These are phyloP conservation scores for Penicillium tannophilum DNA, from an alignment of 495 filamentous ascomycete species.

Conservation along the genomic window DNA sequence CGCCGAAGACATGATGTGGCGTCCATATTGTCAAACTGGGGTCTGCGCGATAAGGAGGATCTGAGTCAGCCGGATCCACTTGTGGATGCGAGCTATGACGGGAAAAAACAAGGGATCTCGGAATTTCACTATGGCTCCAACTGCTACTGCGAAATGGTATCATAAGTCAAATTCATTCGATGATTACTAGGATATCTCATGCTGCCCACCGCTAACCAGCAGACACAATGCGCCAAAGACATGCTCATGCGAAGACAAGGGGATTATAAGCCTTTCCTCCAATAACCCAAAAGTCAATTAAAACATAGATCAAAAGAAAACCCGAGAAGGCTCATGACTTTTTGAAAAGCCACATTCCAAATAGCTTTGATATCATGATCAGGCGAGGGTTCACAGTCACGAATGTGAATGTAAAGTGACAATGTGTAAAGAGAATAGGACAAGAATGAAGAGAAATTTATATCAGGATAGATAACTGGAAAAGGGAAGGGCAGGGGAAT, in stretches of 20 bases:
- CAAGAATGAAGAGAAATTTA: not conserved
- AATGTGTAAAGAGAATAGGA: constrained; percentile 33
- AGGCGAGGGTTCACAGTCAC: not conserved
- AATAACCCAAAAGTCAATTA: constrained; percentile 7
- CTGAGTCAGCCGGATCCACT: not conserved
- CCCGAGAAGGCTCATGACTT: not conserved
- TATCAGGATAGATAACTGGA: not conserved
- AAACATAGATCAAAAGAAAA: constrained; percentile 4
- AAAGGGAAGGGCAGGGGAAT: not conserved
- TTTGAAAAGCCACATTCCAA: constrained; percentile 7
- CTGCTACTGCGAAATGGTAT: not conserved
- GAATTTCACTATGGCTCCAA: not conserved
- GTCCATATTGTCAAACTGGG: not conserved
- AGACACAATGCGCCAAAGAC: constrained; percentile 17
- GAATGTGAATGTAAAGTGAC: constrained; percentile 22
- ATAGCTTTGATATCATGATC: constrained; percentile 8
- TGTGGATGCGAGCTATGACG: not conserved
- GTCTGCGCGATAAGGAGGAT: not conserved
- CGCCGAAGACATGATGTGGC: not conserved
- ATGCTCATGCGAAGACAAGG: constrained; percentile 25
- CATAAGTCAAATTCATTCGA: not conserved
- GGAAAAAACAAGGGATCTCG: no score
- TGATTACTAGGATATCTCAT: constrained; percentile 10
- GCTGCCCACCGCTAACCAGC: constrained; percentile 9
- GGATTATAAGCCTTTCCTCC: constrained; percentile 7